Evolutionary conservation across 176 grass and related monocot genomes (phyloP).

Genomic region (Secale cereale): DNA sequence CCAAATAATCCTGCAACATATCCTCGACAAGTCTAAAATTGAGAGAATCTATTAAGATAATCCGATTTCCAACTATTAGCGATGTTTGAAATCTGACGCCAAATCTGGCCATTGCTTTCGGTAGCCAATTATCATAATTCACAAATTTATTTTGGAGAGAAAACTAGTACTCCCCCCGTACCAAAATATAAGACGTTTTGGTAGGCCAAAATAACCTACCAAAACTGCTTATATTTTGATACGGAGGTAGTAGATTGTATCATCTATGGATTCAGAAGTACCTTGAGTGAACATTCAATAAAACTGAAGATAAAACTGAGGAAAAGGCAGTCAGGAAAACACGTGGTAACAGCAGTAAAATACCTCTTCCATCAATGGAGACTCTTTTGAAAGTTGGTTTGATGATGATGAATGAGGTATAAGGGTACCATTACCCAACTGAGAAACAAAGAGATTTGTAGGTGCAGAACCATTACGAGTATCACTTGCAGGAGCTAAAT

Average conservation of each 20-base stretch:
- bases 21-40: neutral
- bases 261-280: neutral
- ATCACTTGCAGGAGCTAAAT: constrained; percentile 68
- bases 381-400: constrained; percentile 81
- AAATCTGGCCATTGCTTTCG: neutral
- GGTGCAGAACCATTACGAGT: constrained; percentile 80
- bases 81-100: neutral
- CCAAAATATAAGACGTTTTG: too few species aligned
- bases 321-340: neutral
- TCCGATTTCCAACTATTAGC: neutral
- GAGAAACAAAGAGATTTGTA: constrained; percentile 85
- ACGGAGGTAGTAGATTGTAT: neutral
- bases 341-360: neutral
- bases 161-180: neutral
- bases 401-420: constrained; percentile 76
- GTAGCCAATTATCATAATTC: neutral
- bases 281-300: neutral
- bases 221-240: too few species aligned
- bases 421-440: constrained; percentile 81
- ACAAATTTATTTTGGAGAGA: neutral
- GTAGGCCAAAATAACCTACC: too few species aligned
- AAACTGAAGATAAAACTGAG: neutral
- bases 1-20: neutral
- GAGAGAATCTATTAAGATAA: neutral
- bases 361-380: constrained; percentile 86